phyloP scores from a whole-genome alignment of 768 basidiomycete species.

The Termitomyces sp. region DNA sequence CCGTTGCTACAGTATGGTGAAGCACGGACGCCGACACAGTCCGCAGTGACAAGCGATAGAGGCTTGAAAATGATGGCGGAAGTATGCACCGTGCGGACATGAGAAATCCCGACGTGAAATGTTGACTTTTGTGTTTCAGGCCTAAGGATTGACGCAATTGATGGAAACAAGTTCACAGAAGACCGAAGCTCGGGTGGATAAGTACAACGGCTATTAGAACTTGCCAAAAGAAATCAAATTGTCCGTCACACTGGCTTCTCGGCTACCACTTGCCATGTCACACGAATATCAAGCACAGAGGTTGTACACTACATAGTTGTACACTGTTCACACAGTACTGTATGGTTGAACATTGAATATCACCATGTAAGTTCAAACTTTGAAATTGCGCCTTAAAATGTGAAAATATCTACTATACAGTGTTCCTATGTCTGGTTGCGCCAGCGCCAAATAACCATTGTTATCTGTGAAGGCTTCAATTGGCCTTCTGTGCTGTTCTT shows the following conservation, averaged over 20 bases:
- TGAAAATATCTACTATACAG: neutral
- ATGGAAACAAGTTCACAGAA: neutral
- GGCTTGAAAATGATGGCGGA: constrained; percentile 40
- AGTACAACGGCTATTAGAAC: no score
- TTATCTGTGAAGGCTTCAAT: neutral
- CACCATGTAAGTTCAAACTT: neutral
- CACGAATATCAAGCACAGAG: neutral
- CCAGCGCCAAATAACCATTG: neutral
- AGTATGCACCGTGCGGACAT: constrained; percentile 16
- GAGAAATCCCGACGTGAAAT: neutral
- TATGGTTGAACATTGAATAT: neutral
- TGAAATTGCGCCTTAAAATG: neutral
- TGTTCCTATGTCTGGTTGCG: neutral
- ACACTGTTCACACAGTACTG: neutral
- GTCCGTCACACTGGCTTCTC: neutral
- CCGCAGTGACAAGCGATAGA: constrained; percentile 58
- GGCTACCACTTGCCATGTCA: neutral
- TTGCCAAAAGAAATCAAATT: no score
- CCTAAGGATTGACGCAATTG: neutral
- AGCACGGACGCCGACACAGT: constrained; percentile 53
- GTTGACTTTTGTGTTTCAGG: neutral
- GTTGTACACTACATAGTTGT: no score
- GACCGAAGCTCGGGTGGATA: no score
- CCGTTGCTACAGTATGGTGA: constrained; percentile 38
- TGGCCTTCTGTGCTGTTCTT: neutral